Conservation (phyloP, 176 grass and related monocot species). For the Echinochloa phyllopogon region DNA sequence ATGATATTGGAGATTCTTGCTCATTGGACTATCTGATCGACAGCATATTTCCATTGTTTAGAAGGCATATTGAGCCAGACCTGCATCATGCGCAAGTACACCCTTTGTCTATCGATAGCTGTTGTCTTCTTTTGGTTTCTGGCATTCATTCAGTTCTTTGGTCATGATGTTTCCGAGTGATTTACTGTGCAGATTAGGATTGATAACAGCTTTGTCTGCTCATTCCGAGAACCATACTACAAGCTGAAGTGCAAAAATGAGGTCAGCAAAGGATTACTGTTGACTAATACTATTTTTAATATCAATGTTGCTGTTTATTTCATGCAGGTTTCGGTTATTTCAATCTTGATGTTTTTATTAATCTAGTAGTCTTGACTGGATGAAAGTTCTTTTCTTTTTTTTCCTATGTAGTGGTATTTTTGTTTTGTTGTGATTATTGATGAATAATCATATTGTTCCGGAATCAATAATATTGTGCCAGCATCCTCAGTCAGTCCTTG, state of each 20-base stretch:
- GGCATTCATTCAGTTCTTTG: constrained; percentile 39
- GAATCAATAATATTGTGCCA: not conserved
- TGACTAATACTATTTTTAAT: constrained; percentile 32
- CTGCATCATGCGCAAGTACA: constrained; percentile 95
- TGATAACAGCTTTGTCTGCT: constrained; percentile 97
- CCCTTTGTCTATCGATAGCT: constrained; percentile 33
- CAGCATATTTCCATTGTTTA: constrained; percentile 97
- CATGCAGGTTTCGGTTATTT: not conserved
- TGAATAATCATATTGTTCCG: not conserved
- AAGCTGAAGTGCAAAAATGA: constrained; percentile 99
- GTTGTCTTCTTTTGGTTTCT: constrained; percentile 30
- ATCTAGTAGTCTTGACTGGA: not conserved
- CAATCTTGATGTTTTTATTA: constrained; percentile 8
- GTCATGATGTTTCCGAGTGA: constrained; percentile 45
- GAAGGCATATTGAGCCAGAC: constrained; percentile 97
- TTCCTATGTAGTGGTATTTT: not conserved
- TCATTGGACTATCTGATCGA: constrained; percentile 99
- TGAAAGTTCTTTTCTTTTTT: not conserved
- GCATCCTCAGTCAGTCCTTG: not conserved
- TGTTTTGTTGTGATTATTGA: not conserved
- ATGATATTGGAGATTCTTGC: constrained; percentile 99
- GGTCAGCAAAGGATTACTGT: constrained; percentile 60
- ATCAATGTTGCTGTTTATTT: constrained; percentile 15
- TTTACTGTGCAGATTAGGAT: constrained; percentile 85
- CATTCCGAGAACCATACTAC: constrained; percentile 97